Conservation (phyloP, 1,139 yeast genomes). For the Candida smagusa region DNA sequence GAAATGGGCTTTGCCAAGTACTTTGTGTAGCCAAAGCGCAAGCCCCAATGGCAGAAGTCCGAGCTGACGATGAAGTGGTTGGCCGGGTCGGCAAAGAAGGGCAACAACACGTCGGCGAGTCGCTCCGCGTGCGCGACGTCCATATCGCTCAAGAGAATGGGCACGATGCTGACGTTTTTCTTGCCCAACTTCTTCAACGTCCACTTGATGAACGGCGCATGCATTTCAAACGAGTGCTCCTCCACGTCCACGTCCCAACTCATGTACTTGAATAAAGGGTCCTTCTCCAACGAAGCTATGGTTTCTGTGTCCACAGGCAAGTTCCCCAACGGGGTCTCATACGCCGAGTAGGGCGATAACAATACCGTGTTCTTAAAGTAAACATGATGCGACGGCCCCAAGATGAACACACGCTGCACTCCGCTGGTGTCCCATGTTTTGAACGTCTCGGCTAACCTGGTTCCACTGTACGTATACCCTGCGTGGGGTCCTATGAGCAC, state of each 20-base stretch:
- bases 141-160: slow-evolving; percentile 74
- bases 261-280: slow-evolving; percentile 53
- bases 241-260: slow-evolving; percentile 61
- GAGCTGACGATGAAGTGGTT: slow-evolving; percentile 80
- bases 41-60: slow-evolving; percentile 97
- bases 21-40: slow-evolving; percentile 67
- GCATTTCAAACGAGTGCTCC: slow-evolving; percentile 96
- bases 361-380: slow-evolving; percentile 63
- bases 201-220: slow-evolving; percentile 62
- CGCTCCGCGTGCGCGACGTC: slow-evolving; percentile 41
- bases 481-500: slow-evolving; percentile 76
- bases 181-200: not conserved
- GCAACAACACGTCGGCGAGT: slow-evolving; percentile 48
- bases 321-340: slow-evolving; percentile 82
- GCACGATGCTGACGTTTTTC: slow-evolving; percentile 46
- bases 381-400: slow-evolving; percentile 96
- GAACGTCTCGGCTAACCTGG: slow-evolving; percentile 74
- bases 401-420: slow-evolving; percentile 64
- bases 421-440: slow-evolving; percentile 60
- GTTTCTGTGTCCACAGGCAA: slow-evolving; percentile 60
- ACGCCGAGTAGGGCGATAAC: slow-evolving; percentile 50
- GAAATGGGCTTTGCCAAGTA: slow-evolving; percentile 34
- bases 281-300: slow-evolving; percentile 30
- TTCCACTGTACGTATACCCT: slow-evolving; percentile 82
- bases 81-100: slow-evolving; percentile 51